A percentile compares a stretch with the other conserved stretches of the same genome.
These are phyloP conservation scores for Monilinia fructicola DNA, from an alignment of 2,329 filamentous ascomycete species.

Conservation along the genomic window DNA sequence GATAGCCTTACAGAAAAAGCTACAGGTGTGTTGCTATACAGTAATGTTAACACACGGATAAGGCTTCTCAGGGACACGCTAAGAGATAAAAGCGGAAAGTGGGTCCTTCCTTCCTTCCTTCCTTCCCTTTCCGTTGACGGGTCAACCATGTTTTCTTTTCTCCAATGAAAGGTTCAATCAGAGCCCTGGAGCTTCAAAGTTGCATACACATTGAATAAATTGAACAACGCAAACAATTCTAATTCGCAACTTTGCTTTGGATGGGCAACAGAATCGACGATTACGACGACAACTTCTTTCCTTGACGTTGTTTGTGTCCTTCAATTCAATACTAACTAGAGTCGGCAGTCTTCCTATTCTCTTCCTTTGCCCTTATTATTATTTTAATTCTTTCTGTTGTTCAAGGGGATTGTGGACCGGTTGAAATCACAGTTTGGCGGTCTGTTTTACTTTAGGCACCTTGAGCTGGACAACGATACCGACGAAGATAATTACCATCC, in stretches of 20 bases:
- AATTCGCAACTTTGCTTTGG: background rate
- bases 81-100: background rate
- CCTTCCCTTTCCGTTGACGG: conserved; percentile 3
- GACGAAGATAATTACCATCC: background rate
- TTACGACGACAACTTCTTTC: conserved; percentile 5
- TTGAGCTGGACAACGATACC: background rate
- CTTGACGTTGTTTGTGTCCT: background rate
- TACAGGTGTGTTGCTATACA: no score
- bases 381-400: background rate
- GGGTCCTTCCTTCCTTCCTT: background rate
- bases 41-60: background rate
- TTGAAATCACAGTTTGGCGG: conserved; percentile 10
- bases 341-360: background rate
- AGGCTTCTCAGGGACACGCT: background rate
- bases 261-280: background rate
- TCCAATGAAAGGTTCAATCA: background rate
- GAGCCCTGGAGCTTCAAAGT: no score
- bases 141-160: conserved; percentile 18
- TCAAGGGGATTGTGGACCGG: background rate
- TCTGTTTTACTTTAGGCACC: conserved; percentile 12
- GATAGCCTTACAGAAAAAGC: conserved; percentile 9
- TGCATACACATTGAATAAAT: background rate
- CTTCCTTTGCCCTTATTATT: background rate
- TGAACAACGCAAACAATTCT: conserved; percentile 3
- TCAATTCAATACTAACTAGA: background rate